Conservation (phyloP, 2,329 filamentous ascomycete genomes). For the Rutstroemia sp. region DNA sequence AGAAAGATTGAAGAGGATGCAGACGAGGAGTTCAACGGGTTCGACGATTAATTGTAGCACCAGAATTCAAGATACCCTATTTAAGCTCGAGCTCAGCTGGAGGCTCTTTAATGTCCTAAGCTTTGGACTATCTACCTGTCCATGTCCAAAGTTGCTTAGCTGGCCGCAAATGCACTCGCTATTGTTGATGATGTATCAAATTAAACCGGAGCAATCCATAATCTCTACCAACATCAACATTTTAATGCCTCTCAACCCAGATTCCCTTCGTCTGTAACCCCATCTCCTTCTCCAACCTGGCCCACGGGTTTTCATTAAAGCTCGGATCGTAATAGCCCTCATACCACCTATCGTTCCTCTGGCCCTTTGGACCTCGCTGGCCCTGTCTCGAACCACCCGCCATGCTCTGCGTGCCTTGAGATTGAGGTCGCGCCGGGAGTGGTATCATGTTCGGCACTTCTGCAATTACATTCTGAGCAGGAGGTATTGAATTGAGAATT, state of each 20-base stretch:
- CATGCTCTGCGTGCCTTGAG: constrained; percentile 3
- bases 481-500: constrained; percentile 14
- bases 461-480: not conserved
- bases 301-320: constrained; percentile 70
- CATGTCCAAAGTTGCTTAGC: not conserved
- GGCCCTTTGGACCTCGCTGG: constrained; percentile 14
- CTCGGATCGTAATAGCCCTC: constrained; percentile 60
- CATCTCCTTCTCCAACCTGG: constrained; percentile 41
- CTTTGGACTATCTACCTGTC: not conserved
- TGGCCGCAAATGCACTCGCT: not conserved
- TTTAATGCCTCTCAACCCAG: constrained; percentile 35
- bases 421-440: not conserved
- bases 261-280: constrained; percentile 37
- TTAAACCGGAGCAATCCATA: not conserved
- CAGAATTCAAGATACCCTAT: too few relatives aligned
- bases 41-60: constrained; percentile 22
- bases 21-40: constrained; percentile 30
- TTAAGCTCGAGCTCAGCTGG: too few relatives aligned
- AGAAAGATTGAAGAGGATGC: constrained; percentile 35
- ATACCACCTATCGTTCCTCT: constrained; percentile 49
- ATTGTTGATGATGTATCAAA: not conserved
- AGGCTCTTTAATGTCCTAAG: too few relatives aligned
- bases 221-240: not conserved
- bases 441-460: not conserved
- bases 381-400: constrained; percentile 13